Base-by-base conservation (phyloP, 371 early-diverging fungal genomes). In the Mortierella sp. region DNA sequence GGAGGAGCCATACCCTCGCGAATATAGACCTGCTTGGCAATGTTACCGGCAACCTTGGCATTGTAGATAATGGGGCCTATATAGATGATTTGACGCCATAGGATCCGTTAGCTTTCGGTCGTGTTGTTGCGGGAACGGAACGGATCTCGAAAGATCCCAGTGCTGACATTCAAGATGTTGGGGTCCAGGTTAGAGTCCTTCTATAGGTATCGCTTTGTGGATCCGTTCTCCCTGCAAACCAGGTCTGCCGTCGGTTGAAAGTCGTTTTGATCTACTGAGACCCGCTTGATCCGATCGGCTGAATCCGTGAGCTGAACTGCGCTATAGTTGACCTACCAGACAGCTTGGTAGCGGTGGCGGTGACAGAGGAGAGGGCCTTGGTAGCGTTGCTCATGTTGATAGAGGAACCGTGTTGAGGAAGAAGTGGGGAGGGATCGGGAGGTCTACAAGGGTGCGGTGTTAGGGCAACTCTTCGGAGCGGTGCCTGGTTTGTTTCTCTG, bases 1-100 rank as follows among this genome's bases (percentile, higher is more conserved):
- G 91, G 91, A 73, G 89, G 88, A 43, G 84, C 80, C 86, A 91
- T 86, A 65, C 86, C 87, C 81, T 91, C 90, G 65, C 87, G 87
- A 41, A 76, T 76, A 78, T 89, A 91, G 49, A 91, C 90, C 81
- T 88, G 86, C 82, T 91, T 91, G 63, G 86, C 88, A 46, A 90
- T 61, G 80, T 91, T 89, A 62, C 79, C 86, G 52, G 83, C 85
- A 54, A 91, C 90, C 83, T 84, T 84, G 71, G 84, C 80, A 67
- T 88, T 86, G 80, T 90, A 88, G 49, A 87, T 67, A 28, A 78
- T 49, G 30, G 78, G 70, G 58, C 71, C 73, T 72, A 55, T 13
- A 41, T 41, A 14, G 23, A 46, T 45, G 16, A 34, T 34, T 10
- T 10, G 34, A n/a, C n/a, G n/a, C n/a, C 46, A 26, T 45, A 34